phyloP scores from a whole-genome alignment of 768 basidiomycete species.

The Kwoniella botswanensis region DNA sequence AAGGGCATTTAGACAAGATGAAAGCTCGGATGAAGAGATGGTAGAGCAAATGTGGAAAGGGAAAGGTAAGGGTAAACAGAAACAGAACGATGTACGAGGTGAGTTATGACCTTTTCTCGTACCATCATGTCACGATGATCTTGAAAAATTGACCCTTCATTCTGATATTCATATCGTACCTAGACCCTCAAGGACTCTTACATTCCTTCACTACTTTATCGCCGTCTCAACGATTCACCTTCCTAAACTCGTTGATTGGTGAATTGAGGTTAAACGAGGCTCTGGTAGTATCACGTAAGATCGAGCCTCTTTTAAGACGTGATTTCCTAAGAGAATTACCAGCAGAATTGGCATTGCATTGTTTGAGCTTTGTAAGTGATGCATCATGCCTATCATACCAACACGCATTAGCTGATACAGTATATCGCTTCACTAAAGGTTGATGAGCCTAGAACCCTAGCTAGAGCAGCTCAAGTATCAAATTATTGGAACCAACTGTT shows the following conservation, averaged over 20 bases:
- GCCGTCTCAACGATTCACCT: slow-evolving; percentile 34
- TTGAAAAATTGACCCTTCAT: neutral
- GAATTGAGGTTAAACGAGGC: slow-evolving; percentile 51
- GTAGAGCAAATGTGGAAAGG: slow-evolving; percentile 3
- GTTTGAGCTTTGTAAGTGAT: slow-evolving; percentile 67
- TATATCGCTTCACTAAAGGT: slow-evolving; percentile 53
- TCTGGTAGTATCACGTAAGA: slow-evolving; percentile 49
- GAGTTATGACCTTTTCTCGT: neutral
- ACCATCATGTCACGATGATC: neutral
- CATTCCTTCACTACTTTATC: slow-evolving; percentile 18
- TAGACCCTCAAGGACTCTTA: slow-evolving; percentile 25
- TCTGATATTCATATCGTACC: neutral
- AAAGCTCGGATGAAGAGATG: slow-evolving; percentile 10
- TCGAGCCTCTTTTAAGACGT: slow-evolving; percentile 51
- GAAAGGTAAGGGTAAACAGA: slow-evolving; percentile 1
- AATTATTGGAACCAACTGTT: slow-evolving; percentile 72
- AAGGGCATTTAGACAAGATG: slow-evolving; percentile 26
- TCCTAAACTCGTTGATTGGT: slow-evolving; percentile 46
- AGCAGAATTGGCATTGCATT: slow-evolving; percentile 73
- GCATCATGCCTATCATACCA: neutral
- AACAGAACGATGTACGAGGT: neutral
- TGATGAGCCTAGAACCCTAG: slow-evolving; percentile 73
- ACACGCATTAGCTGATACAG: neutral
- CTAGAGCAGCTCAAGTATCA: slow-evolving; percentile 73
- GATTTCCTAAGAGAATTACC: slow-evolving; percentile 65